Evolutionary conservation across 176 grass and related monocot species (phyloP).

Genomic region (Phyllostachys edulis): DNA sequence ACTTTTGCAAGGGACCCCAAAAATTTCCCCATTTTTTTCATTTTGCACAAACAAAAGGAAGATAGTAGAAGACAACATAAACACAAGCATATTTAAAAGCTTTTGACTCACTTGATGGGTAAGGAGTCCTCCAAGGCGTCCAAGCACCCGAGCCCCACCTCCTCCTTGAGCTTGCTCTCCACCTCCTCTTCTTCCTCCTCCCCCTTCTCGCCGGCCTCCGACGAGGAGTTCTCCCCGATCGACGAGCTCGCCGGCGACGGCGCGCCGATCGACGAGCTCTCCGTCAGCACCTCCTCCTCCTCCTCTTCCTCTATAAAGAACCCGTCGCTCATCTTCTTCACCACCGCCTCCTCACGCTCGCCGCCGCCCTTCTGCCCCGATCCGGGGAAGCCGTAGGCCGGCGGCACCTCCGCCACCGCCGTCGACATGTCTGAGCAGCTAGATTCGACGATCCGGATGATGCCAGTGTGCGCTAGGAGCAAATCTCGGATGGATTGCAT

Average conservation of each 20-base stretch:
- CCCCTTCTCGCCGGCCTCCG: slow-evolving; percentile 32
- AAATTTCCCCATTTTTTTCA: background rate
- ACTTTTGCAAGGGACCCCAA: background rate
- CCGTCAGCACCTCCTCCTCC: slow-evolving; percentile 38
- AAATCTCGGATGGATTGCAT: slow-evolving; percentile 42
- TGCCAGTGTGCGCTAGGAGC: slow-evolving; percentile 30
- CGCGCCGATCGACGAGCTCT: slow-evolving; percentile 42
- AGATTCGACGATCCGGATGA: background rate
- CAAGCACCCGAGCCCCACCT: slow-evolving; percentile 36
- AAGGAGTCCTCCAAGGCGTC: slow-evolving; percentile 59
- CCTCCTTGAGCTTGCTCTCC: slow-evolving; percentile 49
- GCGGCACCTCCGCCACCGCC: slow-evolving; percentile 31
- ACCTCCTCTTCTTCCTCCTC: slow-evolving; percentile 38
- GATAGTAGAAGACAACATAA: background rate
- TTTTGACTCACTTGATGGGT: slow-evolving; percentile 61
- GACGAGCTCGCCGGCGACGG: slow-evolving; percentile 53
- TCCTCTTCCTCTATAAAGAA: slow-evolving; percentile 55
- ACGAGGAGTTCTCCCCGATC: slow-evolving; percentile 52
- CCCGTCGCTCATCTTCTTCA: slow-evolving; percentile 38
- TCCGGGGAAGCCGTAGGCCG: slow-evolving; percentile 39
- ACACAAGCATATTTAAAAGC: background rate
- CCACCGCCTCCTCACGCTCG: background rate
- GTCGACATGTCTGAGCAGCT: slow-evolving; percentile 38
- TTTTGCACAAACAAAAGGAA: background rate
- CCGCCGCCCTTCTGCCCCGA: slow-evolving; percentile 7